A percentile compares a stretch with the other conserved stretches of the same genome.
Evolutionary conservation across 2,329 filamentous ascomycete genomes (phyloP).

Genomic region (Paramyrothecium sp.): DNA sequence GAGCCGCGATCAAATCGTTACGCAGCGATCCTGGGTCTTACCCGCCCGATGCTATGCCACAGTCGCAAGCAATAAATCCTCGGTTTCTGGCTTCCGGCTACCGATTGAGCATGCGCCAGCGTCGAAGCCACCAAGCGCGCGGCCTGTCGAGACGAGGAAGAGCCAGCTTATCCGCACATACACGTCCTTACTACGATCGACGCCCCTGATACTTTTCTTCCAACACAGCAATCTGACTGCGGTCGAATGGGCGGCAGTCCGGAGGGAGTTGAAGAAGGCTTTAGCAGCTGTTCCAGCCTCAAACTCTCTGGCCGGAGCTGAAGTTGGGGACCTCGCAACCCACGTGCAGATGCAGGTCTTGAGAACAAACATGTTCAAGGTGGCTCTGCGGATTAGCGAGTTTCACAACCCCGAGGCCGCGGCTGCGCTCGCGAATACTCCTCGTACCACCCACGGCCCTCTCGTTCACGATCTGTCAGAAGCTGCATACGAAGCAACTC

Average conservation of each 20-base stretch:
- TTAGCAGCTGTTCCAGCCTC: conserved; percentile 39
- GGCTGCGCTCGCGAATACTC: conserved; percentile 24
- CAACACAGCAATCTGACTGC: conserved; percentile 68
- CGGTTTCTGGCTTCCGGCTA: conserved; percentile 4
- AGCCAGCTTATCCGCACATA: conserved; percentile 84
- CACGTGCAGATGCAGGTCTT: conserved; percentile 77
- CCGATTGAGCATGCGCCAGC: conserved; percentile 55
- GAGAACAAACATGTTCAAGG: conserved; percentile 84
- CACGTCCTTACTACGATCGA: conserved; percentile 81
- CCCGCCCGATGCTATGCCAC: neutral
- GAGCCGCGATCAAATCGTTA: neutral
- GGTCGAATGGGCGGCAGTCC: conserved; percentile 54
- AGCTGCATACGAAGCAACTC: conserved; percentile 49
- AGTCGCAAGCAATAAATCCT: conserved; percentile 4
- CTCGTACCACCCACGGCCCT: conserved; percentile 26
- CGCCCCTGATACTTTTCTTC: conserved; percentile 84
- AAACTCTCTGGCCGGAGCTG: conserved; percentile 14
- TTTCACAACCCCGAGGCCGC: conserved; percentile 62
- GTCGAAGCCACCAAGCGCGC: conserved; percentile 83
- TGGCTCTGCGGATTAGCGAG: conserved; percentile 82
- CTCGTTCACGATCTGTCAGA: conserved; percentile 52
- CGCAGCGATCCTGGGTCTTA: too few relatives aligned
- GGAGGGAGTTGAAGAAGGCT: conserved; percentile 41
- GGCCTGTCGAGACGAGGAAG: conserved; percentile 83
- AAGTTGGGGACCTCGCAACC: conserved; percentile 49